Conservation (phyloP, 2,329 filamentous ascomycete species). For the Sclerotinia nivalis region DNA sequence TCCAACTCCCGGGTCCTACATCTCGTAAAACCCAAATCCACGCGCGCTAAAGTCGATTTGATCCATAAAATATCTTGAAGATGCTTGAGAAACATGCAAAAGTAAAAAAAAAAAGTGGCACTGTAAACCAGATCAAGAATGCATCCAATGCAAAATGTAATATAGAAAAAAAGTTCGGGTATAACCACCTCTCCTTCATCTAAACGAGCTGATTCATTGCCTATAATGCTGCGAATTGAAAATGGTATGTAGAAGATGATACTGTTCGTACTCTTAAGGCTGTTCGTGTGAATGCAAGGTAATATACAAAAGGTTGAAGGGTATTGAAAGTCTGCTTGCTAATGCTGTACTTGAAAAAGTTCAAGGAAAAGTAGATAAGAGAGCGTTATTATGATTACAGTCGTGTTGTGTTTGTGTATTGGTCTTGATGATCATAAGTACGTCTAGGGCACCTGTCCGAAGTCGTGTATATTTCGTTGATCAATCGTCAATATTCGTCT, state of each 20-base stretch:
- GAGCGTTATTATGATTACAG: conserved; percentile 24
- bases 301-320: conserved; percentile 13
- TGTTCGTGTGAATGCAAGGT: conserved; percentile 6
- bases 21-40: not conserved
- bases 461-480: conserved; percentile 28
- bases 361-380: not conserved
- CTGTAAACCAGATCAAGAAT: not conserved
- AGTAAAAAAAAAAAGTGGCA: conserved; percentile 3
- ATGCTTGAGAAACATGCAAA: not conserved
- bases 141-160: conserved; percentile 8
- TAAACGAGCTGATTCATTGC: not conserved
- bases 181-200: conserved; percentile 13
- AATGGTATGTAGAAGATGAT: not conserved
- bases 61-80: not conserved
- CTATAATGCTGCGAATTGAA: not conserved
- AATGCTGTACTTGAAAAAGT: not conserved
- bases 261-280: not conserved
- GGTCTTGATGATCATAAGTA: conserved; percentile 2
- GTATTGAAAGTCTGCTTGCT: not conserved
- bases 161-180: conserved; percentile 14
- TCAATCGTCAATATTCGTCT: conserved; percentile 21
- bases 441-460: conserved; percentile 35
- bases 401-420: conserved; percentile 16
- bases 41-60: conserved; percentile 1
- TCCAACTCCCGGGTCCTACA: not conserved